Conservation (phyloP, 2,329 filamentous ascomycete species). For the Dothistroma pini region DNA sequence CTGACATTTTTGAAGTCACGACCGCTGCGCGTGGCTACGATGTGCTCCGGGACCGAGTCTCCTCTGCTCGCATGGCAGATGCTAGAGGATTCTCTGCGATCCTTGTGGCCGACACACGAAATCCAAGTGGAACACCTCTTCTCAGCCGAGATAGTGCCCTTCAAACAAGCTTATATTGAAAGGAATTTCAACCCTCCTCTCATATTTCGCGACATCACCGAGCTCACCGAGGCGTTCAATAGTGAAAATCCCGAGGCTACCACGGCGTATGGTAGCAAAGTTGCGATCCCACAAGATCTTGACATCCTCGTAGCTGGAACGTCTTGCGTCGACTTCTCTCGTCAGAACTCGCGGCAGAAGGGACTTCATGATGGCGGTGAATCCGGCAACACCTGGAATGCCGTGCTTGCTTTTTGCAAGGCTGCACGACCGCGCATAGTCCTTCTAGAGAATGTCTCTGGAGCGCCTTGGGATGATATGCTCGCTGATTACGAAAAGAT, state of each 20-base stretch:
- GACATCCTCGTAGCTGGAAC: conserved; percentile 70
- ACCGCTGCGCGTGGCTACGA: conserved; percentile 59
- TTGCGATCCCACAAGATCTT: conserved; percentile 53
- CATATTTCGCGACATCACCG: conserved; percentile 46
- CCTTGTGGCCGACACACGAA: conserved; percentile 11
- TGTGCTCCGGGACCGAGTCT: conserved; percentile 76
- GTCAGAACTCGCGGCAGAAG: conserved; percentile 57
- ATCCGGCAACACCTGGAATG: conserved; percentile 62
- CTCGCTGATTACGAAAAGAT: conserved; percentile 43
- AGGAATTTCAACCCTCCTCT: conserved; percentile 42
- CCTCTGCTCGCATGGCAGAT: conserved; percentile 64
- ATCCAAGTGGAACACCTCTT: conserved; percentile 40
- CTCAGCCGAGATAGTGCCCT: conserved; percentile 45
- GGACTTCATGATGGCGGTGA: conserved; percentile 56
- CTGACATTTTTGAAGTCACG: conserved; percentile 34
- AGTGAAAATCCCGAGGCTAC: conserved; percentile 36
- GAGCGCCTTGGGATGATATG: conserved; percentile 56
- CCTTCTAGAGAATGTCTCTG: conserved; percentile 67
- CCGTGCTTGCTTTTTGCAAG: conserved; percentile 56
- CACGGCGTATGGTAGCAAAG: conserved; percentile 63
- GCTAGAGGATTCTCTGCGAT: conserved; percentile 42
- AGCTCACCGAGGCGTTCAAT: conserved; percentile 33
- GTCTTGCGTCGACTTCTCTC: conserved; percentile 72
- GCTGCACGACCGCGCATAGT: conserved; percentile 59
- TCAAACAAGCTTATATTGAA: conserved; percentile 49